Conservation (phyloP, 2,329 filamentous ascomycete species). For the Colletotrichum sp. region DNA sequence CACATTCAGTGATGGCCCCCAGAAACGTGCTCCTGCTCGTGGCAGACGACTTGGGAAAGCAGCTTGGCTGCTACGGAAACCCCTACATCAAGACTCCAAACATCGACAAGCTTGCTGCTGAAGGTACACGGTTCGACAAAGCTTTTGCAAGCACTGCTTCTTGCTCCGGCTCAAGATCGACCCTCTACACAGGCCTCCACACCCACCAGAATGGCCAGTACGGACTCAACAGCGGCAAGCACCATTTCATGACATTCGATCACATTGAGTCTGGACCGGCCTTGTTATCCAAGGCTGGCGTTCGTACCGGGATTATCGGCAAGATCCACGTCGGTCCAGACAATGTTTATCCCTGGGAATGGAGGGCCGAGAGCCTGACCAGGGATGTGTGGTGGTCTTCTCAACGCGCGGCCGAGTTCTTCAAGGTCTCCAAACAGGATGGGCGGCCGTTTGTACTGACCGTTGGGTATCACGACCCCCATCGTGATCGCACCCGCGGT, state of each 20-base stretch:
- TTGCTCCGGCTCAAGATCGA: constrained; percentile 50
- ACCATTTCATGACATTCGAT: constrained; percentile 47
- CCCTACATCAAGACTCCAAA: constrained; percentile 38
- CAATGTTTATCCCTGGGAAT: neutral
- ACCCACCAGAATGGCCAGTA: constrained; percentile 54
- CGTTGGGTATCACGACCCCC: neutral
- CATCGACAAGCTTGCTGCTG: constrained; percentile 41
- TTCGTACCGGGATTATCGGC: neutral
- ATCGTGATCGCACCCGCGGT: neutral
- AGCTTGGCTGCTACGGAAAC: constrained; percentile 40
- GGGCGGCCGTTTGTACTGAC: neutral
- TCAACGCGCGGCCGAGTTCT: neutral
- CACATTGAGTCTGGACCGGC: constrained; percentile 34
- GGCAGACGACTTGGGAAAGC: constrained; percentile 46
- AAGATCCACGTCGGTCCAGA: neutral
- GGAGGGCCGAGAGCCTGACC: neutral
- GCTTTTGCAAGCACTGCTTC: constrained; percentile 52
- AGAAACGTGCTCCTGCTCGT: constrained; percentile 43
- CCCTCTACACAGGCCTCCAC: constrained; percentile 54
- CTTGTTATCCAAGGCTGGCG: neutral
- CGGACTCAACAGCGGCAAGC: constrained; percentile 39
- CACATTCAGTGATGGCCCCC: neutral
- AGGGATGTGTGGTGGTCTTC: neutral
- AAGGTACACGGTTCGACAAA: constrained; percentile 40
- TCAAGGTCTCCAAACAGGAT: neutral